Percentiles rank a stretch among this genome's conserved stretches.
These are phyloP conservation scores for Phytophthora quininea DNA, from an alignment of 352 stramenopile species.

Conservation along the genomic window DNA sequence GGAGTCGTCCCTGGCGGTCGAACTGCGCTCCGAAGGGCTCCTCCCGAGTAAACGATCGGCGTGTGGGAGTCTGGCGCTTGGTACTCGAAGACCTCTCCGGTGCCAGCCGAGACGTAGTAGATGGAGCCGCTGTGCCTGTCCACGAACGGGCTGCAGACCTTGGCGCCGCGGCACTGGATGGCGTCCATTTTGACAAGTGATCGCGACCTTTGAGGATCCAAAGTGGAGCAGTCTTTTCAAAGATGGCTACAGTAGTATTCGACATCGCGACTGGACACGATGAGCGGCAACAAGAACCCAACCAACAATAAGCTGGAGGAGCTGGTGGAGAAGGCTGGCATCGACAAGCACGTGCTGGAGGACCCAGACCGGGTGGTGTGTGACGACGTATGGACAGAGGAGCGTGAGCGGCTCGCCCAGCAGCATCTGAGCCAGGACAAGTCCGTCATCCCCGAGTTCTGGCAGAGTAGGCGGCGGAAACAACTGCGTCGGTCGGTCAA, in stretches of 20 bases:
- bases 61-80: slow-evolving; percentile 52
- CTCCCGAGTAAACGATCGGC: slow-evolving; percentile 70
- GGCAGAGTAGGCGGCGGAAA: slow-evolving; percentile 54
- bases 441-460: slow-evolving; percentile 81
- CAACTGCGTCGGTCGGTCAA: slow-evolving; percentile 1
- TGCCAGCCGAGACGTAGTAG: slow-evolving; percentile 78
- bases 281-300: slow-evolving; percentile 59
- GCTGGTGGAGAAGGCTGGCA: slow-evolving; percentile 78
- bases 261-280: slow-evolving; percentile 12
- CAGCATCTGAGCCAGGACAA: slow-evolving; percentile 76
- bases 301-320: slow-evolving; percentile 80
- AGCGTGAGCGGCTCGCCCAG: slow-evolving; percentile 73
- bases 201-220: slow-evolving; percentile 31
- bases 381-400: slow-evolving; percentile 84
- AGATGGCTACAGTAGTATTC: neutral
- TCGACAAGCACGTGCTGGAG: slow-evolving; percentile 68
- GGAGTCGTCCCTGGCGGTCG: slow-evolving; percentile 60
- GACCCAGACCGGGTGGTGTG: slow-evolving; percentile 70
- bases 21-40: slow-evolving; percentile 73
- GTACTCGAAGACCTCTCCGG: slow-evolving; percentile 69
- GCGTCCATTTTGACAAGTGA: slow-evolving; percentile 31
- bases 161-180: slow-evolving; percentile 64
- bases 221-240: neutral
- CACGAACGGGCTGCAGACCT: slow-evolving; percentile 82
- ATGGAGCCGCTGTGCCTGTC: slow-evolving; percentile 33